These are phyloP conservation scores for Staphylotrichum longicolle DNA, from an alignment of 495 filamentous ascomycete species.

Conservation along the genomic window DNA sequence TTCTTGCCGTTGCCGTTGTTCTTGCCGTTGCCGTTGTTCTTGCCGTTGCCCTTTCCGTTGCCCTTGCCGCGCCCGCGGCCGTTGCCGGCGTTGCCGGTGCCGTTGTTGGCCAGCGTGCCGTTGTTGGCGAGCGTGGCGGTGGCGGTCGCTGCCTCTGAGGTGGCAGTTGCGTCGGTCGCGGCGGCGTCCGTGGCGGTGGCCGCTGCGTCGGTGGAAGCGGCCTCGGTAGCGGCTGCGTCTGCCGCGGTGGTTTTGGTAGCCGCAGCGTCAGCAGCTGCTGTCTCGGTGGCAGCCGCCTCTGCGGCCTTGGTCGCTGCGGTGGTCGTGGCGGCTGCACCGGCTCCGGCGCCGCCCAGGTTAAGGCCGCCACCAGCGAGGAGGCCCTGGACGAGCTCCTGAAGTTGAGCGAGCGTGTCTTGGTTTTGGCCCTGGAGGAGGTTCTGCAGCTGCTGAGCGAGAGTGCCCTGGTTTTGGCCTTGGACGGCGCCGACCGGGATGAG, in stretches of 20 bases:
- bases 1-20: background rate
- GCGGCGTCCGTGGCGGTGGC: background rate
- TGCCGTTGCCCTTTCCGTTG: conserved; percentile 18
- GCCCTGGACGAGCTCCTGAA: background rate
- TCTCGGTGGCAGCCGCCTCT: no score
- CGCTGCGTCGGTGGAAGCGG: background rate
- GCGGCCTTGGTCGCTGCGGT: no score
- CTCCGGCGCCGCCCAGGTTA: conserved; percentile 2
- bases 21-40: conserved; percentile 11
- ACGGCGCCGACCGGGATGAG: background rate
- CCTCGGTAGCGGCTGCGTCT: background rate
- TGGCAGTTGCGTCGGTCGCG: background rate
- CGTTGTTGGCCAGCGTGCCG: background rate
- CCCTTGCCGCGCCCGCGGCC: conserved; percentile 7
- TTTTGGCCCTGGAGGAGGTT: background rate
- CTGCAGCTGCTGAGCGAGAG: conserved; percentile 7
- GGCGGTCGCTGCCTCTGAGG: background rate
- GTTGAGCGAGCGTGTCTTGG: no score
- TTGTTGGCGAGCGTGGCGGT: background rate
- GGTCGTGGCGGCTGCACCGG: background rate
- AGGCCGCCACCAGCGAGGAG: background rate
- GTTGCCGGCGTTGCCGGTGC: conserved; percentile 14
- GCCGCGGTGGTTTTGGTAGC: background rate
- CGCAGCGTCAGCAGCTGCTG: background rate
- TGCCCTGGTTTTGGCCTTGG: background rate